Percentiles rank a stretch among this genome's conserved stretches.
phyloP scores from a whole-genome alignment of 805 yeast species.

The Sporopachydermia quercuum region DNA sequence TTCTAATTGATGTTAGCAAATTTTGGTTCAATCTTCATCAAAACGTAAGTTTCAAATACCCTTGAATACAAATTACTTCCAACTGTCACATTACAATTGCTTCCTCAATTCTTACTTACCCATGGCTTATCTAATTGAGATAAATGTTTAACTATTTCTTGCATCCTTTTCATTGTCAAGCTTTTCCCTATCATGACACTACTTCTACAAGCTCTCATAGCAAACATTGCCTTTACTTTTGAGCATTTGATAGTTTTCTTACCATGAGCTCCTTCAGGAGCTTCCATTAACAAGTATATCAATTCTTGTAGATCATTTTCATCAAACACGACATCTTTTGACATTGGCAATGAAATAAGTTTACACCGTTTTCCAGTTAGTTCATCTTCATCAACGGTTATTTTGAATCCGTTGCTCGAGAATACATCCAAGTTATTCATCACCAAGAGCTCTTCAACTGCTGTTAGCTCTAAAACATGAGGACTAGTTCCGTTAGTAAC shows the following conservation, averaged over 20 bases:
- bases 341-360: slow-evolving; percentile 54
- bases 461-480: slow-evolving; percentile 42
- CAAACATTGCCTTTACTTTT: slow-evolving; percentile 72
- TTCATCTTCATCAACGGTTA: slow-evolving; percentile 32
- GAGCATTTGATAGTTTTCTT: slow-evolving; percentile 39
- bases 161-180: slow-evolving; percentile 46
- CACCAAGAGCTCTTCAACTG: slow-evolving; percentile 65
- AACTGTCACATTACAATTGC: not conserved
- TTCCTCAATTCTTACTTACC: slow-evolving; percentile 38
- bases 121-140: slow-evolving; percentile 79
- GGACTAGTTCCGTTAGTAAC: no score
- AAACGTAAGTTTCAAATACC: no score
- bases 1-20: no score
- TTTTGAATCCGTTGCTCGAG: slow-evolving; percentile 62
- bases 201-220: slow-evolving; percentile 88
- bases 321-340: slow-evolving; percentile 55
- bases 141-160: slow-evolving; percentile 47
- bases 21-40: no score
- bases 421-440: slow-evolving; percentile 44
- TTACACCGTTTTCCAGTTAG: slow-evolving; percentile 42
- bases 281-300: slow-evolving; percentile 47
- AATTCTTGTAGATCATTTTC: slow-evolving; percentile 59
- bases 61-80: no score
- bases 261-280: slow-evolving; percentile 23
- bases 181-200: slow-evolving; percentile 90